Evolutionary conservation across 306 rosid species (phyloP).

Genomic region (Vigna unguiculata): DNA sequence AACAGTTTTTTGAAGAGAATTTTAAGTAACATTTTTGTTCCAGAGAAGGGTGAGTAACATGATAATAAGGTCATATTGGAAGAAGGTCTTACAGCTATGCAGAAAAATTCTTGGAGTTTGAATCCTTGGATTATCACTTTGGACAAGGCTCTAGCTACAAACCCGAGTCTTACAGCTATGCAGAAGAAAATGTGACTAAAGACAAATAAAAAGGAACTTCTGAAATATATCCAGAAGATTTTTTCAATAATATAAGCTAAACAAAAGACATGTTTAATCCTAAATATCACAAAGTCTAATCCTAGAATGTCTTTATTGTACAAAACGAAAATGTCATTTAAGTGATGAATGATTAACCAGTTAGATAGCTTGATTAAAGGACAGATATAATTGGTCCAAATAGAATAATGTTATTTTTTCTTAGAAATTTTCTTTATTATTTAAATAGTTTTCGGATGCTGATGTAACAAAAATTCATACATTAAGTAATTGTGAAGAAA

Average conservation of each 20-base stretch:
- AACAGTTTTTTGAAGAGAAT: not conserved
- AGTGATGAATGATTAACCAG: not conserved
- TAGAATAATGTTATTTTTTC: not conserved
- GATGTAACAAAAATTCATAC: not conserved
- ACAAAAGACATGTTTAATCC: not conserved
- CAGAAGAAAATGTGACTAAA: not conserved
- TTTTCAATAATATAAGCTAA: not conserved
- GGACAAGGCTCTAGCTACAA: not conserved
- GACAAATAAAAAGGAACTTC: not conserved
- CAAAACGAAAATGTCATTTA: constrained; percentile 17
- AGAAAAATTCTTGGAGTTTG: not conserved
- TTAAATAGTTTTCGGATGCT: not conserved
- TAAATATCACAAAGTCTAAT: not conserved
- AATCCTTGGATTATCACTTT: not conserved
- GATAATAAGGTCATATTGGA: not conserved
- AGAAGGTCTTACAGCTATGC: not conserved
- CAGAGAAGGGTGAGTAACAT: not conserved
- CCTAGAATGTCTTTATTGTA: not conserved
- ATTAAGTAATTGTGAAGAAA: not conserved
- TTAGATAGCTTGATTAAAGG: constrained; percentile 13
- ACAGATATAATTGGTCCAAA: not conserved
- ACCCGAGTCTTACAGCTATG: not conserved
- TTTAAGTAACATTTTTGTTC: not conserved
- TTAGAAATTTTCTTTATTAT: not conserved
- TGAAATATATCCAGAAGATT: not conserved